Base-by-base conservation (phyloP, 305 asterid genomes). In the Plantago lanceolata region DNA sequence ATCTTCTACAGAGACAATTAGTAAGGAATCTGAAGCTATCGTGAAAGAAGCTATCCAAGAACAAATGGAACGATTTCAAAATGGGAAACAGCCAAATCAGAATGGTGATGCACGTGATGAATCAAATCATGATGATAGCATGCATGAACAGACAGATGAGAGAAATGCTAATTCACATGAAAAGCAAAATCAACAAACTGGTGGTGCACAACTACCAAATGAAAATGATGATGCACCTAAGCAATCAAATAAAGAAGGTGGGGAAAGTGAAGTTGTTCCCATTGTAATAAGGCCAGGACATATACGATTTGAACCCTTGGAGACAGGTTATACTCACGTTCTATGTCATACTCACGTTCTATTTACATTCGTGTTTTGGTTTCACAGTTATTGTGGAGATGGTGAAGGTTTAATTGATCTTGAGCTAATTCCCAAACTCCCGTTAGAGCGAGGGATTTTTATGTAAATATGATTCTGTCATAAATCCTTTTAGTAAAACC, bases 281-380 rank as follows among this genome's bases (percentile, higher is more conserved):
- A 65, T 82, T 65, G 78, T 75, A 60, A 64, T 84, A 68, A 88
- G 94, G 84, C 99, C 97, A 33, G 97, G 99, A 65, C 95, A 94
- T 72, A 88, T 94, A 69, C 96, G 97, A 64, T 94, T 90, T 78
- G 96, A 86, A 78, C 84, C 90, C 45, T 66, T 78, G 69, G 96
- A 77, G 29, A 71, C 84, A 82, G 99, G 97, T 94, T 45, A 16
- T 59, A 53, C 70, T 59, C 71, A 68, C 69, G 65, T 37, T 53
- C 69, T 37, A 59, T 58, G 97, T 94, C 40, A 16, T 59, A 53
- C 70, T 59, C 71, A 68, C 69, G 65, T 37, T 53, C 69, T 37
- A 59, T 58, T 17, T 54, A 26, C 51, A 45, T 56, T 16, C 43
- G 26, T 66, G 21, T 57, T 47, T 17, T 17, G 29, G 19, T 52